Base-by-base conservation (phyloP, 1,284 basidiomycete genomes). In the Trametes hirsuta region DNA sequence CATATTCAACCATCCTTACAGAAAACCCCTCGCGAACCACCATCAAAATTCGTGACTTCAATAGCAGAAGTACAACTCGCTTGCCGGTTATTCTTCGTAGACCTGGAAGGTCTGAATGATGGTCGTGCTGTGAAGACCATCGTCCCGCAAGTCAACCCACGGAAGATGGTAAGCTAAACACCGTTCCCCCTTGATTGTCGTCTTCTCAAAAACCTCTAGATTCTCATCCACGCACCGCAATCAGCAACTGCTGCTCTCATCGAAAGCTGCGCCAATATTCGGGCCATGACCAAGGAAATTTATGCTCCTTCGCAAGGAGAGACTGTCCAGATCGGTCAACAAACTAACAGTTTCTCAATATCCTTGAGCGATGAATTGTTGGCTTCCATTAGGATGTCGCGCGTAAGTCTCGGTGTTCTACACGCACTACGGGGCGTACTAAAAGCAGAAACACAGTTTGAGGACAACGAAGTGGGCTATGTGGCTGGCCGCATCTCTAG, bases 121-220 rank as follows among this genome's bases (percentile, higher is more conserved):
- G 96, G 97, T 1, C 89, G 96, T 62, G 95, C 97, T 6, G 89
- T 98, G 64, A 98, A 98, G 76, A 97, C 93, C 0, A 96, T 99
- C 63, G 88, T 99, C 11, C 94, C 97, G 2, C 95, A 98, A 77
- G 87, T 99, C 56, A 95, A 97, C 71, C 97, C 97, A 25, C 85
- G 97, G 18, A 96, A 95, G 79, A 88, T 97, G 83, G 95, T 94
- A 59, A 59, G 80, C 51, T 10, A 6, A 3, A 34, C 21, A 41
- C 22, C n/a, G 9, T 15, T 3, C n/a, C 6, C 35, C 25, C 42
- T 9, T 34, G 24, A 24, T 6, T 2, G 11, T 50, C 8, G 30
- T 30, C 30, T 8, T 8, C 30, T 30, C 6, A 8, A 2, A 6
- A 24, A 11, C 3, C 3, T 15, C 8, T n/a, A 97, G 95, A 94